Base-by-base conservation (phyloP, 2,329 filamentous ascomycete species). In the Aspergillus brasiliensis region DNA sequence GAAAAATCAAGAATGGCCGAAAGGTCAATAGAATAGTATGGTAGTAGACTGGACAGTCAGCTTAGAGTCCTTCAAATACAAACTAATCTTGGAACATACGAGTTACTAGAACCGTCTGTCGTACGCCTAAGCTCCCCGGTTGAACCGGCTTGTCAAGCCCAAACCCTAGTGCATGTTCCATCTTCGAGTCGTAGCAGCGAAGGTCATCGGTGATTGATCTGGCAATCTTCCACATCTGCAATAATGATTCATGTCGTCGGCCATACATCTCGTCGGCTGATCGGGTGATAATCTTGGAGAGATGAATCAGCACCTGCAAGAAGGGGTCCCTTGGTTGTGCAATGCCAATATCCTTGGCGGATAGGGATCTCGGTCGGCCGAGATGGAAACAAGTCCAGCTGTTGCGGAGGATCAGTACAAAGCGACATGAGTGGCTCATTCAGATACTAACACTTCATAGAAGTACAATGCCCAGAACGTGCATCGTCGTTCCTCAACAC, bases 321-420 rank as follows among this genome's bases (percentile, higher is more conserved):
- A 80, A 73, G 2, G 75, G 72, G n/a, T 80, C 71, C n/a, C 76
- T 67, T 2, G 79, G 72, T 8, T 72, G 65, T 11, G 74, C 75
- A 21, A 79, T 76, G 1, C 67, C 69, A 8, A 75, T 65, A 8
- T 79, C 77, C 19, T 74, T 73, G 10, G 75, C 65, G 0, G 72
- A 74, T 2, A 81, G 65, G 0, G 77, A 77, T 48, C 71, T 77
- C 2, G 79, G 78, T 10, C 79, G 73, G 1, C 79, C 79, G 0
- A 77, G 62, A 15, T 78, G 76, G 52, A 80, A 79, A 53, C 77
- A 80, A 28, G 75, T 73, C 78, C 78, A 81, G 5, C 79, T 81
- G 19, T 3, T 11, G n/a, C 2, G 0, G 2, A 1, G 10, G n/a
- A 27, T 61, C 52, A 59, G 52, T n/a, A 34, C 8, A 42, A 21